Percentiles rank a stretch among this genome's conserved stretches.
Evolutionary conservation across 257 asterid genomes (phyloP).

Genomic region (Nicotiana otophora): DNA sequence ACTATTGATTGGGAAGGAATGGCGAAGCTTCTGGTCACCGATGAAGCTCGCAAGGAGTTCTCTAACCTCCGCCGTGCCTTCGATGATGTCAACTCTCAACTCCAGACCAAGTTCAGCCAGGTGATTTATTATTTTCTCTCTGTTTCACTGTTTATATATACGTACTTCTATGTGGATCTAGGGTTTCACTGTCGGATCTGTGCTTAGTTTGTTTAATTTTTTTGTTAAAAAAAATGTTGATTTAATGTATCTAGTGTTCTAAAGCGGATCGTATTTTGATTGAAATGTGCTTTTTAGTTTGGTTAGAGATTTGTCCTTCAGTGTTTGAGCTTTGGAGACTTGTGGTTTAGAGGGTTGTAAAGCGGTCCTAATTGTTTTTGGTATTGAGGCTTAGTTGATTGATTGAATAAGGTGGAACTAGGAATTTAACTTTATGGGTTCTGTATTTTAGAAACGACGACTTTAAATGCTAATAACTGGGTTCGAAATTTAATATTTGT

Average conservation of each 20-base stretch:
- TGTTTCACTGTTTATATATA: not conserved
- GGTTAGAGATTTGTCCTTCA: not conserved
- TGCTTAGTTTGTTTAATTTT: not conserved
- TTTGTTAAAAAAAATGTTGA: not conserved
- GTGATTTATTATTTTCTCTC: constrained; percentile 17
- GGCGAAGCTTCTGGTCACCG: constrained; percentile 87
- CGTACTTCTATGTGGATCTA: constrained; percentile 10
- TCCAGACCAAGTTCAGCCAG: constrained; percentile 94
- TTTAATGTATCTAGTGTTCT: no score
- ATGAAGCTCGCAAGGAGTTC: constrained; percentile 92
- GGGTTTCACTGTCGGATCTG: constrained; percentile 1
- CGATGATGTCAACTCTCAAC: constrained; percentile 86
- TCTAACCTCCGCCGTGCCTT: constrained; percentile 85
- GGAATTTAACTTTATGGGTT: no score
- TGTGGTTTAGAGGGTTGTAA: not conserved
- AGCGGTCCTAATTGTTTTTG: not conserved
- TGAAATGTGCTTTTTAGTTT: not conserved
- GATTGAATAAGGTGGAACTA: no score
- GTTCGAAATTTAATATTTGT: no score
- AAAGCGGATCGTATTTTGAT: not conserved
- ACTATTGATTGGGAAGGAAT: constrained; percentile 95
- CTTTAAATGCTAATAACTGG: no score
- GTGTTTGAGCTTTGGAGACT: not conserved
- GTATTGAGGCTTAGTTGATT: not conserved
- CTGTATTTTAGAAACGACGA: no score